Percentiles rank a stretch among this genome's conserved stretches.
Evolutionary conservation across 352 stramenopile genomes (phyloP).

Genomic region (Globisporangium sylvaticum): DNA sequence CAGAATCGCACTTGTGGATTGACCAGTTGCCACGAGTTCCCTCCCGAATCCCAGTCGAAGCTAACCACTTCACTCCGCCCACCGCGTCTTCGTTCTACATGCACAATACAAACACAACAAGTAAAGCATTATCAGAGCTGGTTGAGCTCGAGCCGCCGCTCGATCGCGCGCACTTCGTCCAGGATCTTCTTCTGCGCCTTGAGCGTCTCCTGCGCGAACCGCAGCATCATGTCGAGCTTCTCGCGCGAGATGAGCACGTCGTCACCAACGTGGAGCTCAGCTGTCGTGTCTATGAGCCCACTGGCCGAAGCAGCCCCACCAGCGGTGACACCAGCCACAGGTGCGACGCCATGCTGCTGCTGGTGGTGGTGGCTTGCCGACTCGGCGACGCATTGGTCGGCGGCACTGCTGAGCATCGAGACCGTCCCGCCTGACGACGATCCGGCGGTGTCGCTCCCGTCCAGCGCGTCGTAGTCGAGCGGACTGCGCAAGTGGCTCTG

Average conservation of each 20-base stretch:
- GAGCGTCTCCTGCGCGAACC: constrained; percentile 53
- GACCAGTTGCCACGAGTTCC: too few relatives aligned
- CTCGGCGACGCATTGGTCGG: constrained; percentile 22
- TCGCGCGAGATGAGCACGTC: constrained; percentile 41
- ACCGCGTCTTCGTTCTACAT: neutral
- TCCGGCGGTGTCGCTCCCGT: constrained; percentile 2
- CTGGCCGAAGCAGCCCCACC: neutral
- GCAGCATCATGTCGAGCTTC: constrained; percentile 55
- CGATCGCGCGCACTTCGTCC: constrained; percentile 50
- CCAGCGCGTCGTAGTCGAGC: constrained; percentile 24
- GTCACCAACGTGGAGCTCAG: constrained; percentile 14
- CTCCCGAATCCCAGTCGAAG: too few relatives aligned
- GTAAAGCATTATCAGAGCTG: neutral
- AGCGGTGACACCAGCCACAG: neutral
- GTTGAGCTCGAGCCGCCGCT: constrained; percentile 29
- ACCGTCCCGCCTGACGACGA: constrained; percentile 1
- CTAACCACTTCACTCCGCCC: too few relatives aligned
- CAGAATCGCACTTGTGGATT: too few relatives aligned
- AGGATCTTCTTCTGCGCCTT: constrained; percentile 57
- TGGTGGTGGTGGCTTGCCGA: neutral
- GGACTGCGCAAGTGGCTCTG: constrained; percentile 18
- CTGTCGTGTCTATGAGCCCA: neutral
- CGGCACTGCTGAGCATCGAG: constrained; percentile 15
- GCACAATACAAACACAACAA: neutral
- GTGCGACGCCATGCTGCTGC: neutral